Conservation (phyloP, 2,329 filamentous ascomycete species). For the Fusarium setosum region DNA sequence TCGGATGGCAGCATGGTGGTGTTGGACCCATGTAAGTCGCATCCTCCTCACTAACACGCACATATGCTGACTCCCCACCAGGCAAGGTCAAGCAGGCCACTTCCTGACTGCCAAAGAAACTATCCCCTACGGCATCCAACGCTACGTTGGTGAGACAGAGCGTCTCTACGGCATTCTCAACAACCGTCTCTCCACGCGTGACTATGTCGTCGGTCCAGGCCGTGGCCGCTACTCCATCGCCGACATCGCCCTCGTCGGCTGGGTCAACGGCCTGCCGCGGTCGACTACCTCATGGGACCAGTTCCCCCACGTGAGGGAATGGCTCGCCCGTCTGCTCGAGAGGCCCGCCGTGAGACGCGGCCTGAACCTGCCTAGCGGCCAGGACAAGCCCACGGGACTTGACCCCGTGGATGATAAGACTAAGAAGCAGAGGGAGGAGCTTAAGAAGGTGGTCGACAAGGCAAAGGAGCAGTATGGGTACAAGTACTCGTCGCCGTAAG, state of each 20-base stretch:
- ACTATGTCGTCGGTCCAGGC: constrained; percentile 65
- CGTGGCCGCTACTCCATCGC: constrained; percentile 71
- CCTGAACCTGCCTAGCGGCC: constrained; percentile 71
- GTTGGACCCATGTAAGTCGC: constrained; percentile 67
- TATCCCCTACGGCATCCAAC: constrained; percentile 77
- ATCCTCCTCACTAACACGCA: background rate
- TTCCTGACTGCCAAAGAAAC: constrained; percentile 75
- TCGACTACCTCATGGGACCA: constrained; percentile 60
- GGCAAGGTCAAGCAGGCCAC: constrained; percentile 82
- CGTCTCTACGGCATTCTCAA: constrained; percentile 80
- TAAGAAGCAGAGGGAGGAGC: constrained; percentile 38
- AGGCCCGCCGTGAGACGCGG: constrained; percentile 80
- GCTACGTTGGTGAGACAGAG: constrained; percentile 81
- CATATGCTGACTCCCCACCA: constrained; percentile 45
- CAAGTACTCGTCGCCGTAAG: constrained; percentile 57
- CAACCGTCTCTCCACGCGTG: constrained; percentile 65
- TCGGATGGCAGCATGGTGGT: constrained; percentile 80
- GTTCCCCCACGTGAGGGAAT: constrained; percentile 79
- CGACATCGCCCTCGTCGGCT: constrained; percentile 79
- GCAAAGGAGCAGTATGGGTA: constrained; percentile 61
- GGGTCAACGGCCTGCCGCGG: constrained; percentile 65
- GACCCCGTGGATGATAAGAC: constrained; percentile 36
- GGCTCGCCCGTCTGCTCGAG: constrained; percentile 76
- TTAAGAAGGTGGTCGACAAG: constrained; percentile 48
- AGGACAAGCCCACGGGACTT: constrained; percentile 24